Percentiles rank a stretch among this genome's conserved stretches.
Conservation (phyloP, 1,284 basidiomycete species). For the Leccinum fuscescens region DNA sequence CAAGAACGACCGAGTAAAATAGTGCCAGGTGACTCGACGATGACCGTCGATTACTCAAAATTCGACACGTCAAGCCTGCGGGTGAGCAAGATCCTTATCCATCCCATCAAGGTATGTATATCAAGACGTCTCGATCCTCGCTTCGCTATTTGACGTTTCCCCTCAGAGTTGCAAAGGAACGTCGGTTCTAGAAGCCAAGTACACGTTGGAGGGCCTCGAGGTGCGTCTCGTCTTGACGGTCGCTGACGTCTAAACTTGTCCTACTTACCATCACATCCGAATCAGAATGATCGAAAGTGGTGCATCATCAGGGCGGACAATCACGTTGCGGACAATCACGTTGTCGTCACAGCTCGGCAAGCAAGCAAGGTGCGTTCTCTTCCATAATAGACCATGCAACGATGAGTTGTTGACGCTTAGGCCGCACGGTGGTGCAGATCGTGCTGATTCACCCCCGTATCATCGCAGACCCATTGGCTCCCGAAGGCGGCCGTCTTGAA, state of each 20-base stretch:
- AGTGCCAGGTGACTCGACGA: not conserved
- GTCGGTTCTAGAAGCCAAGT: conserved; percentile 53
- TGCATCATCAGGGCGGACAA: conserved; percentile 59
- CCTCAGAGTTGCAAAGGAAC: conserved; percentile 61
- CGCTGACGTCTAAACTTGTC: not conserved
- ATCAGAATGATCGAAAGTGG: conserved; percentile 67
- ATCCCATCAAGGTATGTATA: conserved; percentile 65
- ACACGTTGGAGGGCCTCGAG: conserved; percentile 63
- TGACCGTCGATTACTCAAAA: conserved; percentile 12
- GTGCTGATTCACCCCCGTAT: conserved; percentile 62
- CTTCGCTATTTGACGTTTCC: conserved; percentile 1
- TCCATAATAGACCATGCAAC: not conserved
- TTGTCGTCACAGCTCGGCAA: conserved; percentile 64
- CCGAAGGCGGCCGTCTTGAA: conserved; percentile 47
- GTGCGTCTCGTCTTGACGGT: conserved; percentile 36
- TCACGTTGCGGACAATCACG: conserved; percentile 18
- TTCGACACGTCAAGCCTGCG: conserved; percentile 39
- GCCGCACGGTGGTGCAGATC: conserved; percentile 44
- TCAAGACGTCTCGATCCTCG: conserved; percentile 2
- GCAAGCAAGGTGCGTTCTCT: conserved; percentile 50
- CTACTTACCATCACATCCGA: not conserved
- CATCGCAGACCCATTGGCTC: conserved; percentile 42
- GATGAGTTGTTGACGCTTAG: not conserved
- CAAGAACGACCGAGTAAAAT: not conserved
- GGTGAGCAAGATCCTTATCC: conserved; percentile 62